Evolutionary conservation across 2,329 filamentous ascomycete genomes (phyloP), one percentile per base, ranked within the genome.

Genomic region (Fusarium sp.): DNA sequence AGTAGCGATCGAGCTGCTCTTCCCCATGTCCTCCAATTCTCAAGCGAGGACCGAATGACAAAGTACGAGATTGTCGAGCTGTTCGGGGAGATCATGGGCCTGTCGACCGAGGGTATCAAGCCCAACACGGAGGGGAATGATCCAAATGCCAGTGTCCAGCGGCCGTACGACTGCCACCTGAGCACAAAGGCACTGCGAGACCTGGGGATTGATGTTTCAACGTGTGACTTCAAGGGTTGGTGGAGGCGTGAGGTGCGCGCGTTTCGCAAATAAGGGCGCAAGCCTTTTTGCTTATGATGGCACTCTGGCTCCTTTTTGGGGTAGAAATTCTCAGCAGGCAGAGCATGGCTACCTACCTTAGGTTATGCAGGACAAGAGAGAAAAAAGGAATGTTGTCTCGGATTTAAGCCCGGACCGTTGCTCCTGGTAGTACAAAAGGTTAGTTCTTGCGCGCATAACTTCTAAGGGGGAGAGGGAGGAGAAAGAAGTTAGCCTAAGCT

Each of bases 161-260:
- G 94, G 68, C 94, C 95, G 12, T 97, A 93, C 77, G 94, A 97
- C 81, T 95, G 92, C 73, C 94, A 97, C 80, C 83, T 98, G 47
- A 94, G 93, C 74, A 97, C 92, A 9, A 88, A 88, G 79, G 89
- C 85, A 40, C 81, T 97, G 69, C 88, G 88, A 78, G 89, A 93
- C 13, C 77, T 97, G 66, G 93, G 89, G 0, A 92, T 97, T 68
- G 87, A 92, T 75, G 89, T 95, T 60, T 84, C 87, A 47, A 94
- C 93, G 0, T 87, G 90, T 75, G 88, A 94, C 73, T 97, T 97
- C 78, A 84, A 84, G 47, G 90, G 85, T 15, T 97, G 94, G 94
- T 97, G 94, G 94, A 86, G 88, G 75, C 84, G 89, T 66, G 85
- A 90, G 73, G 82, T 89, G 54, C 83, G 84, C 66, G 89, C 89